Evolutionary conservation across 371 early-diverging fungal genomes (phyloP).

Genomic region (Mortierella sp.): DNA sequence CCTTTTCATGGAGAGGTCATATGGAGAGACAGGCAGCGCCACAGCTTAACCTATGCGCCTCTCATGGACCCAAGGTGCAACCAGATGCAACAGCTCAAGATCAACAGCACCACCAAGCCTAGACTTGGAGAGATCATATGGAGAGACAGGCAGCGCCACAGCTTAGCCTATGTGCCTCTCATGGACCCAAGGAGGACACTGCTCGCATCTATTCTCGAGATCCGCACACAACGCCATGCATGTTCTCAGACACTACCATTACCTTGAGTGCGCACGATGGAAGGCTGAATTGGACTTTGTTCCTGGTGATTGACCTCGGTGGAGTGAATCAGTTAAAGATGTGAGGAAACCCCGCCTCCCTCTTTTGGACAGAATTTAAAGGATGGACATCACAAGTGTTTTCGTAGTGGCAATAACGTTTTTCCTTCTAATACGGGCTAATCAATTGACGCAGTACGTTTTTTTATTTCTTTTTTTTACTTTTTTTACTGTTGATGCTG

Average conservation of each 20-base stretch:
- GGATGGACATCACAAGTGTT: no score
- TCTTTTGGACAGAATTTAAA: no score
- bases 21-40: slow-evolving; percentile 31
- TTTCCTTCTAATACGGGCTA: no score
- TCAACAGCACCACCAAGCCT: no score
- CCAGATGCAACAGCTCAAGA: no score
- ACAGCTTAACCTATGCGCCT: slow-evolving; percentile 24
- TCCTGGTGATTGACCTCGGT: slow-evolving; percentile 9
- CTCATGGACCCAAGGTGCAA: no score
- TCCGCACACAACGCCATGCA: slow-evolving; percentile 50
- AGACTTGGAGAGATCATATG: slow-evolving; percentile 36
- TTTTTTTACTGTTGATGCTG: not conserved
- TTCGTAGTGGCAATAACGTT: no score
- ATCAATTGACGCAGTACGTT: no score
- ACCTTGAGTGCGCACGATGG: slow-evolving; percentile 16
- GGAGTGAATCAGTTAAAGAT: no score
- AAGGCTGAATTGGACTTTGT: no score
- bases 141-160: slow-evolving; percentile 30
- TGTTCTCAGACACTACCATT: slow-evolving; percentile 34
- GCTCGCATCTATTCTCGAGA: slow-evolving; percentile 26
- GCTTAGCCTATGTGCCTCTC: slow-evolving; percentile 32
- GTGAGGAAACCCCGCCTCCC: no score
- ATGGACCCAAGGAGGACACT: slow-evolving; percentile 44
- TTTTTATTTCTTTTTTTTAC: not conserved
- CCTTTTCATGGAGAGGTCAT: slow-evolving; percentile 27